These are phyloP conservation scores for Pecoramyces ruminantium DNA, from an alignment of 192 early-diverging fungal species.

Conservation along the genomic window DNA sequence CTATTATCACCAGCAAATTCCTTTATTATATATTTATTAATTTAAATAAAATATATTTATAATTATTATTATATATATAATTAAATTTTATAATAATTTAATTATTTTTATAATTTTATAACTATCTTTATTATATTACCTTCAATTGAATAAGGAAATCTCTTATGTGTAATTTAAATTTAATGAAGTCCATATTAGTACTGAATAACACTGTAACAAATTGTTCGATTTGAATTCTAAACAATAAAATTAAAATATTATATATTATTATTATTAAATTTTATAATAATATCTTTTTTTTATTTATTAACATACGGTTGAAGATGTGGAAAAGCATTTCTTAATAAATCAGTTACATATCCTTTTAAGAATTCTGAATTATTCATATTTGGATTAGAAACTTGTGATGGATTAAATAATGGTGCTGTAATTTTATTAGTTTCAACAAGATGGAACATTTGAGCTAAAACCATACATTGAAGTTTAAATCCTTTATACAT, in stretches of 20 bases:
- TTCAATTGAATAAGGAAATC: constrained; percentile 85
- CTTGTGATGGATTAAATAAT: constrained; percentile 58
- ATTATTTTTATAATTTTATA: too few relatives aligned
- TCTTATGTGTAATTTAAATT: constrained; percentile 85
- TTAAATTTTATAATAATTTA: too few relatives aligned
- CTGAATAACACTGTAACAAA: constrained; percentile 80
- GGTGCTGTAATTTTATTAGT: constrained; percentile 66
- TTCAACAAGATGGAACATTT: constrained; percentile 77
- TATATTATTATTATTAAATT: too few relatives aligned
- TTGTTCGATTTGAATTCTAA: constrained; percentile 58
- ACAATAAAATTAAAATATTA: not conserved
- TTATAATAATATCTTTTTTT: too few relatives aligned
- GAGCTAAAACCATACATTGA: constrained; percentile 76
- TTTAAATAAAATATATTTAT: too few relatives aligned
- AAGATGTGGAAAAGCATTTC: constrained; percentile 82
- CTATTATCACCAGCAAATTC: constrained; percentile 84
- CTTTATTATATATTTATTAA: too few relatives aligned
- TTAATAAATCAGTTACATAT: constrained; percentile 67
- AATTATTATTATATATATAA: too few relatives aligned
- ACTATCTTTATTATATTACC: constrained; percentile 6
- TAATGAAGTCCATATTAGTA: constrained; percentile 56
- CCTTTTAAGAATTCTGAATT: constrained; percentile 69
- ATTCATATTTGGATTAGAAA: constrained; percentile 53
- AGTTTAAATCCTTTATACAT: constrained; percentile 59
- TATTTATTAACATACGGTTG: constrained; percentile 34